Percentiles rank a stretch among this genome's conserved stretches.
These are phyloP conservation scores for Gigaspora rosea DNA, from an alignment of 192 early-diverging fungal genomes.

Conservation along the genomic window DNA sequence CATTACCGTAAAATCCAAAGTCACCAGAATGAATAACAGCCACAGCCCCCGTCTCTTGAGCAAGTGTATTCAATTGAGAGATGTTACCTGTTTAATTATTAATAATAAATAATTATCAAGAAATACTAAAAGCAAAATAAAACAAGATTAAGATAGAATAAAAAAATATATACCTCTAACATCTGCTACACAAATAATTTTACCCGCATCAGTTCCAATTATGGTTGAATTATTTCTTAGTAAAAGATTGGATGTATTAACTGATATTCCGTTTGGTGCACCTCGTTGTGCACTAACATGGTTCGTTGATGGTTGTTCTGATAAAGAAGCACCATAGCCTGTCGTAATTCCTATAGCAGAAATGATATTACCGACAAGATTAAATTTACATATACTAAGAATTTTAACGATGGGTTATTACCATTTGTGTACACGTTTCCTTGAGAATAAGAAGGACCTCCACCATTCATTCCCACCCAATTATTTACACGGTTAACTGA, in stretches of 20 bases:
- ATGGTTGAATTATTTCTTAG: conserved; percentile 8
- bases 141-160: background rate
- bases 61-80: conserved; percentile 58
- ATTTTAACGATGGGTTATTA: background rate
- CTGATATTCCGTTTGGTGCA: conserved; percentile 17
- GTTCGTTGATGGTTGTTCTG: conserved; percentile 14
- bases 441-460: background rate
- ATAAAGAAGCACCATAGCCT: background rate
- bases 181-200: conserved; percentile 55
- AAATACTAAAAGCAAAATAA: background rate
- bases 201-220: conserved; percentile 46
- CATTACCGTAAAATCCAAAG: conserved; percentile 63
- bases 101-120: background rate
- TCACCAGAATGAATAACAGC: conserved; percentile 62
- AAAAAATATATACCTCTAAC: conserved; percentile 42
- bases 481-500: background rate
- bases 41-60: conserved; percentile 54
- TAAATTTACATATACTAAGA: background rate
- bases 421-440: background rate
- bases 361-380: background rate
- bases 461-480: background rate
- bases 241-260: conserved; percentile 30
- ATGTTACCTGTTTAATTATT: conserved; percentile 42
- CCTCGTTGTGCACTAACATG: background rate
- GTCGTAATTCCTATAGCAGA: background rate